phyloP scores from a whole-genome alignment of 164 flowering plant genomes.

The Piper longum region DNA sequence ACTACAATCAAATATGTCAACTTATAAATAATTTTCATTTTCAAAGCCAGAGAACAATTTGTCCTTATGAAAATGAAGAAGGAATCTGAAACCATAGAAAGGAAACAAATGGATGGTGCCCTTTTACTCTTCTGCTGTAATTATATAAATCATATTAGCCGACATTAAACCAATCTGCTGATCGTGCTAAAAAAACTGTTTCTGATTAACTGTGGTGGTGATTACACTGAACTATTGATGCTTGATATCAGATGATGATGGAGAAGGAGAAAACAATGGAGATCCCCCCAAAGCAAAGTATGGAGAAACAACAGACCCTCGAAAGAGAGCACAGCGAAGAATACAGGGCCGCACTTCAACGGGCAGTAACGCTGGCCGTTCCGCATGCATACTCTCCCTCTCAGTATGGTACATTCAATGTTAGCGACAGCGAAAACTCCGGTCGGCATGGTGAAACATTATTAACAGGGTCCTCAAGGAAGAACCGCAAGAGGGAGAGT shows the following conservation, averaged over 20 bases:
- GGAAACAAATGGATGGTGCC: not conserved
- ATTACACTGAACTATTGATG: not conserved
- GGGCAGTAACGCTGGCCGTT: constrained; percentile 54
- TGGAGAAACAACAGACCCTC: constrained; percentile 58
- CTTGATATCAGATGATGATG: constrained; percentile 39
- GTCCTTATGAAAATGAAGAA: too few relatives aligned
- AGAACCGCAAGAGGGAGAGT: constrained; percentile 22
- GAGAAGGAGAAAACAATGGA: constrained; percentile 54
- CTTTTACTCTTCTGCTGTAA: too few relatives aligned
- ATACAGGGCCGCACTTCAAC: constrained; percentile 67
- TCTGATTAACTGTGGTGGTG: too few relatives aligned
- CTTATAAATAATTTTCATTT: too few relatives aligned
- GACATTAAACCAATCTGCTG: too few relatives aligned
- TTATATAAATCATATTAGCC: too few relatives aligned
- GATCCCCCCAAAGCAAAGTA: constrained; percentile 63
- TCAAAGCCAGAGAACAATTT: not conserved
- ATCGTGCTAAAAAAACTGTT: not conserved
- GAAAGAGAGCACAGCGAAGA: constrained; percentile 57
- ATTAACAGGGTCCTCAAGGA: constrained; percentile 24
- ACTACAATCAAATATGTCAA: not conserved
- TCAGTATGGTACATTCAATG: constrained; percentile 61
- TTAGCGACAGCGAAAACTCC: constrained; percentile 21
- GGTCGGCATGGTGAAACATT: constrained; percentile 16
- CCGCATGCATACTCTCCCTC: constrained; percentile 64
- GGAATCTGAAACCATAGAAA: not conserved